Base-by-base conservation (phyloP, 1,139 yeast species). In the Debaryomyces sp. region DNA sequence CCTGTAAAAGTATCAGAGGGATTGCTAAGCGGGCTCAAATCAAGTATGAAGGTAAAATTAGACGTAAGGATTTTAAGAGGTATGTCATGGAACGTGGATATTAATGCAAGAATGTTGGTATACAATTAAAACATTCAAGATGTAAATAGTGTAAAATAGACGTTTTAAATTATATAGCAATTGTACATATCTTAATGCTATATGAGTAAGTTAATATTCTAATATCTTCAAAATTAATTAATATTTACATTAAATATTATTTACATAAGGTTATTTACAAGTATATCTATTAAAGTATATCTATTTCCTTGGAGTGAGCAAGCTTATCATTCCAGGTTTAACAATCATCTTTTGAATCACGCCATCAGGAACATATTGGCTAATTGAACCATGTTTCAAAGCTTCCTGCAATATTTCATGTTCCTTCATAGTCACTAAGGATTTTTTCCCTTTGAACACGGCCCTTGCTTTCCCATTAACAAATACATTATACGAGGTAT, bases 401-500 rank as follows among this genome's bases (percentile, higher is more conserved):
- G 63, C 15, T 12, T 50, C 51, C 7, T 54, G 50, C 6, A 67
- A 46, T 18, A 71, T 50, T 2, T 51, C 55, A 1, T 50, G 49
- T 30, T 72, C 67, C 8, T 73, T 65, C 13, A 52, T 51, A 3
- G 69, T 59, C 3, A 67, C 58, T 38, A 79, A 62, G 1, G 63
- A 58, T 41, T 69, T 68, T 5, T 64, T 57, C 2, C 73, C 78
- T 15, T 66, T 60, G 50, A 82, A 70, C 29, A 71, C 71, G 48
- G 79, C 80, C 52, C 85, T 77, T 60, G 80, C 74, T 63, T 84
- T 87, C 1, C 96, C 96, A 61, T 89, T 84, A 32, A 89, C 71
- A 57, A 87, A 81, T 9, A 89, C 73, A 50, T 79, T 82, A 57
- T 71, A 85, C 3, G 67, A 66, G 5, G 67, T 58, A 10, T 54